Percentiles rank a stretch among this genome's conserved stretches.
These are phyloP conservation scores for Podaxis rugospora DNA, from an alignment of 768 basidiomycete species.

Conservation along the genomic window DNA sequence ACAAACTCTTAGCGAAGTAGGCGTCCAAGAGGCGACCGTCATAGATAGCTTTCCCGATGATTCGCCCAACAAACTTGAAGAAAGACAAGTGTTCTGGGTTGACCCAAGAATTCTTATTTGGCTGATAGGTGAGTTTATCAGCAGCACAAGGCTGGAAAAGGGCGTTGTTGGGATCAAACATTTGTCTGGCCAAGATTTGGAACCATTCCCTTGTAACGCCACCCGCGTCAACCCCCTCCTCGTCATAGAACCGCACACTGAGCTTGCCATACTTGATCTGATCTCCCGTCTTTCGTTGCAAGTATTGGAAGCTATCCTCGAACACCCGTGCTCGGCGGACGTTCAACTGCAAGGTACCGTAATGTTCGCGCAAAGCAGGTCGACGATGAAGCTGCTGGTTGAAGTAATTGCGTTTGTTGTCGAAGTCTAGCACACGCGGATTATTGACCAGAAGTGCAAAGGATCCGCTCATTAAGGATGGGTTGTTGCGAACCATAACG, in stretches of 20 bases:
- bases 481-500: slow-evolving; percentile 97
- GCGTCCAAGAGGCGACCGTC: slow-evolving; percentile 95
- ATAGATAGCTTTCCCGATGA: slow-evolving; percentile 97
- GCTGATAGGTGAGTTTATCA: slow-evolving; percentile 93
- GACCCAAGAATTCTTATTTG: slow-evolving; percentile 89
- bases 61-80: slow-evolving; percentile 98
- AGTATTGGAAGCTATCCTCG: slow-evolving; percentile 93
- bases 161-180: slow-evolving; percentile 99
- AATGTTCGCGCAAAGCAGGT: slow-evolving; percentile 73
- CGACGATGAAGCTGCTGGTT: slow-evolving; percentile 87
- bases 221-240: slow-evolving; percentile 98
- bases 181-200: slow-evolving; percentile 94
- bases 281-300: slow-evolving; percentile 87
- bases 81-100: slow-evolving; percentile 95
- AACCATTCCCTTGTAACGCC: slow-evolving; percentile 99
- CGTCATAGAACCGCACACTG: slow-evolving; percentile 92
- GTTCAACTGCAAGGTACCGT: slow-evolving; percentile 80
- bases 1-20: slow-evolving; percentile 95
- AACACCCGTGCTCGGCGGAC: slow-evolving; percentile 90
- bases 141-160: slow-evolving; percentile 98
- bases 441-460: slow-evolving; percentile 97
- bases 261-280: slow-evolving; percentile 98
- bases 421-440: slow-evolving; percentile 94
- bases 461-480: slow-evolving; percentile 95
- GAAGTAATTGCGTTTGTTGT: slow-evolving; percentile 98